phyloP scores from a whole-genome alignment of 495 filamentous ascomycete genomes.

The Cercophora sp. region DNA sequence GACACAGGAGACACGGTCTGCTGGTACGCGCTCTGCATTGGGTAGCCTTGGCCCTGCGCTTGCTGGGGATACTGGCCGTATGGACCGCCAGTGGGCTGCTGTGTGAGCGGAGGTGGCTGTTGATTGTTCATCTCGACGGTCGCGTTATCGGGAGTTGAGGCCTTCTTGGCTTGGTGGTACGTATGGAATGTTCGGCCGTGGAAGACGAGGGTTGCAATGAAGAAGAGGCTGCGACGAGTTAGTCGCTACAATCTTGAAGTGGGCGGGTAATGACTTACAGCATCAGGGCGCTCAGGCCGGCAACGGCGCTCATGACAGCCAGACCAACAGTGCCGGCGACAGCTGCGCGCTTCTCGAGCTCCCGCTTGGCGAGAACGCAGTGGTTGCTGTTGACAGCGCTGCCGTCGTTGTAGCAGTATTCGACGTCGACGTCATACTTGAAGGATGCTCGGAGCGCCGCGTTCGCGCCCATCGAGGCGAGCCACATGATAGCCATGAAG shows the following conservation, averaged over 20 bases:
- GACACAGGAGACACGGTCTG: not conserved
- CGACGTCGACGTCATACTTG: conserved; percentile 24
- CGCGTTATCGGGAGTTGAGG: conserved; percentile 22
- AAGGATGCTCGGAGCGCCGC: conserved; percentile 40
- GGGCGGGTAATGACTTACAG: conserved; percentile 20
- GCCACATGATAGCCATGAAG: conserved; percentile 45
- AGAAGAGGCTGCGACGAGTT: conserved; percentile 32
- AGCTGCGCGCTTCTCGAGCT: conserved; percentile 22
- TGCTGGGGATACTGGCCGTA: conserved; percentile 21
- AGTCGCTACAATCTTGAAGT: not conserved
- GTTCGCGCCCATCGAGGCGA: conserved; percentile 42
- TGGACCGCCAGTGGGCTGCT: conserved; percentile 25
- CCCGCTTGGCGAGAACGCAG: conserved; percentile 28
- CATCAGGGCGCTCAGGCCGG: conserved; percentile 40
- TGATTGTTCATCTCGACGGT: conserved; percentile 36
- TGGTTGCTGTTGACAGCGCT: conserved; percentile 32
- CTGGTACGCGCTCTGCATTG: conserved; percentile 3
- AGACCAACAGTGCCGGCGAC: conserved; percentile 28
- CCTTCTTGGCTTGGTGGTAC: conserved; percentile 25
- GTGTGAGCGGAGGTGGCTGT: conserved; percentile 22
- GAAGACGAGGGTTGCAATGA: conserved; percentile 41
- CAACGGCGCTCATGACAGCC: conserved; percentile 34
- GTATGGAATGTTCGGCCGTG: conserved; percentile 40
- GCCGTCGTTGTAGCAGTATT: conserved; percentile 35
- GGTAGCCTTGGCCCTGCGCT: conserved; percentile 10